Base-by-base conservation (phyloP, 768 basidiomycete genomes). In the Coprinopsis cinerea region DNA sequence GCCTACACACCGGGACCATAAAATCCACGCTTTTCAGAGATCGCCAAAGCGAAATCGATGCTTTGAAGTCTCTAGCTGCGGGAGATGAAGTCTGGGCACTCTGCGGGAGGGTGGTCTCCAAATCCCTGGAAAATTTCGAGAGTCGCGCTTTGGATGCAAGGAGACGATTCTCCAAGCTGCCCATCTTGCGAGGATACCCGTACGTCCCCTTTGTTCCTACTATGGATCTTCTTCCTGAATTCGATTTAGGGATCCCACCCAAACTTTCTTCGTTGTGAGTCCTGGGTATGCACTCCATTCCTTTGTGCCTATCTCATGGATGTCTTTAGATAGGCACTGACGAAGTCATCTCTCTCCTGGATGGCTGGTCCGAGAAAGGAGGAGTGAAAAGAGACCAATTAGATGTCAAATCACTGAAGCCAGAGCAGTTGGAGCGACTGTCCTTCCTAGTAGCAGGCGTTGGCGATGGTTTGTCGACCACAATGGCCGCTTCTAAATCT, bases 301-400 rank as follows among this genome's bases (percentile, higher is more conserved):
- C n/a, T 13, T 4, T 13, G 23, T 22, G 10, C 7, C 47, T 14
- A 4, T 48, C 25, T 39, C 30, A 13, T 13, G 17, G 34, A n/a
- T n/a, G n/a, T n/a, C 20, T 18, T 34, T 42, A 61, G 52, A 48
- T 62, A 23, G 62, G 64, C 0, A 59, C 55, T 10, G 63, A 66
- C 43, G 54, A 59, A 25, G 44, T 62, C 39, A 59, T 64, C 18
- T 64, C 62, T 6, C 53, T 66, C 7, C 40, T 60, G 14, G 53
- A 61, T 23, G 61, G 58, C 44, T 65, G 63, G 63, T n/a, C n/a
- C n/a, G n/a, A n/a, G n/a, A n/a, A n/a, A n/a, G 62, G 59, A 20
- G 45, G 50, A 4, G 49, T 57, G 20, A 47, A 57, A 30, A 41
- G 49, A 14, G 54, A 60, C 40, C 60, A 60, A 10, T 37, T 66